Base-by-base conservation (phyloP, 164 flowering plant species). In the Cinnamomum micranthum region DNA sequence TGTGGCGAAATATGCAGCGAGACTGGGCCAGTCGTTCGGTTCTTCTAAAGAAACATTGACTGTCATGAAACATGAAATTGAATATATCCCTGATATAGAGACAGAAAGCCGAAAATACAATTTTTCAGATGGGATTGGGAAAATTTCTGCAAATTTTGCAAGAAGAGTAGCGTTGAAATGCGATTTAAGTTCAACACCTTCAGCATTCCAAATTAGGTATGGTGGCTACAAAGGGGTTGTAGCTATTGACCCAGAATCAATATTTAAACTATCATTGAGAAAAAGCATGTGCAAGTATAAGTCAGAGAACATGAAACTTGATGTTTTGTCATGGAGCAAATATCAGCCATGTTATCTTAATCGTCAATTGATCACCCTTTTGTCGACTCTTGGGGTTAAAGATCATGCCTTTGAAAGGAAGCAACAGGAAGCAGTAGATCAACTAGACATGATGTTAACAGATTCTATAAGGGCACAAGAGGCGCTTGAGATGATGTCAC, bases 121-220 rank as follows among this genome's bases (percentile, higher is more conserved):
- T 27, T 95, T 93, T 75, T 95, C 99, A 31, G 99, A 95, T 87
- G 98, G 99, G 23, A 93, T 95, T 74, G 99, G 99, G 71, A 93
- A 90, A 75, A 93, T 95, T 77, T 93, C 99, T 25, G 83, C 81
- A 62, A 84, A 81, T 0, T 89, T 95, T 82, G 99, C 98, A 33
- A 50, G 33, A 25, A 79, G 35, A 74, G 96, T 95, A 69, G 96
- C 99, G 3, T 51, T 0, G n/a, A 93, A 93, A 79, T 93, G 95
- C 78, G 89, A 82, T 22, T 58, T 81, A 25, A 64, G 74, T 52
- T 66, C 15, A 51, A 78, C 77, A 47, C 98, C 99, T 22, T 95
- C 98, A 70, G 93, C 95, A 7, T 93, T 87, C 74, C 98, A 93
- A 79, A 89, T 95, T 70, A 82, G 99, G 64, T 93, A 88, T 79